phyloP scores from a whole-genome alignment of 2,329 filamentous ascomycete genomes.

The Fonsecaea monophora region DNA sequence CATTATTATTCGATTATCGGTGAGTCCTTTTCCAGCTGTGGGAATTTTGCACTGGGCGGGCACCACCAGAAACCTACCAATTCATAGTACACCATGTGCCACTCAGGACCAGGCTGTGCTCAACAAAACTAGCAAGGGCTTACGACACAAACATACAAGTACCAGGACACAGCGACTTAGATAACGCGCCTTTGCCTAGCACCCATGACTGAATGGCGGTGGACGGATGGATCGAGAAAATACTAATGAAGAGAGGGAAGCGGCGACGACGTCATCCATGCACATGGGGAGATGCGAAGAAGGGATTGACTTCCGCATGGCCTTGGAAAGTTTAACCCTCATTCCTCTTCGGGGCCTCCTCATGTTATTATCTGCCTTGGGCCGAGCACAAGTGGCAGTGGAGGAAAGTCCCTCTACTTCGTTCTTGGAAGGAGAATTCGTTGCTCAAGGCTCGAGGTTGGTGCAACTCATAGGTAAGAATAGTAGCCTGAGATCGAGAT shows the following conservation, averaged over 20 bases:
- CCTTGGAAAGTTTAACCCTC: not conserved
- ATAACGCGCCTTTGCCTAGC: not conserved
- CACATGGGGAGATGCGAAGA: constrained; percentile 7
- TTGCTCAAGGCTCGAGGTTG: not conserved
- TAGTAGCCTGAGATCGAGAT: not conserved
- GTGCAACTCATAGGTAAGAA: constrained; percentile 9
- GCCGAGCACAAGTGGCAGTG: not conserved
- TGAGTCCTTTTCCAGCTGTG: not conserved
- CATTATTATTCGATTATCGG: constrained; percentile 13
- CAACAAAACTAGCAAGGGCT: not conserved
- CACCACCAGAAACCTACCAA: constrained; percentile 14
- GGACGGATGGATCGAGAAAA: not conserved
- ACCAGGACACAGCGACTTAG: not conserved
- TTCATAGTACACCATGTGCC: not conserved
- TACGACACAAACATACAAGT: constrained; percentile 15
- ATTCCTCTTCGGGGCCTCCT: not conserved
- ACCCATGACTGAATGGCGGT: not conserved
- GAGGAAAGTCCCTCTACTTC: not conserved
- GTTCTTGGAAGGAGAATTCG: not conserved
- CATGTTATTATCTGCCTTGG: not conserved
- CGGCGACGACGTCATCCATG: constrained; percentile 17
- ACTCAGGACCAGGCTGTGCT: constrained; percentile 18
- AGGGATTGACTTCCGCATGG: constrained; percentile 5
- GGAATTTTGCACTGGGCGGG: constrained; percentile 17
- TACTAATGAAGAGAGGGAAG: not conserved